Percentiles rank a stretch among this genome's conserved stretches.
Conservation (phyloP, 2,329 filamentous ascomycete species). For the Ophiognomonia clavigignenti-juglandacearum region DNA sequence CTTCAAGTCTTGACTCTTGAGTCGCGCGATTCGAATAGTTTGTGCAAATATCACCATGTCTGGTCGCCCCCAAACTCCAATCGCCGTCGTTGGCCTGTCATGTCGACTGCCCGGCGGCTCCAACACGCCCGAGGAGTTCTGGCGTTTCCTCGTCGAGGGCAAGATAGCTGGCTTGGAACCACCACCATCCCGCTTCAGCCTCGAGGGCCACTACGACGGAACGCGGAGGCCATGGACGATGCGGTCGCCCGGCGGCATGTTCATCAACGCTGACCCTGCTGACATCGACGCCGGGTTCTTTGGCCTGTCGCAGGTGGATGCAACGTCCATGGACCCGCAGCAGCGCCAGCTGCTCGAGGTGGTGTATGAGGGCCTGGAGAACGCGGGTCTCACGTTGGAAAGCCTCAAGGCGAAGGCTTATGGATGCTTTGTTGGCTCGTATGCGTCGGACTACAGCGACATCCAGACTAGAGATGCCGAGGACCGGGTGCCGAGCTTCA, state of each 20-base stretch:
- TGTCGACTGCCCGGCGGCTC: constrained; percentile 36
- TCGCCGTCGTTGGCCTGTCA: constrained; percentile 38
- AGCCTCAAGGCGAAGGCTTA: constrained; percentile 1
- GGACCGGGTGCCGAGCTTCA: constrained; percentile 20
- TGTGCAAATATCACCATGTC: too few species aligned
- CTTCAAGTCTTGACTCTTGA: too few species aligned
- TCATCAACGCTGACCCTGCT: constrained; percentile 21
- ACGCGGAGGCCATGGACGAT: constrained; percentile 31
- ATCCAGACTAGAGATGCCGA: constrained; percentile 25
- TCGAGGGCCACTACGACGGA: constrained; percentile 31
- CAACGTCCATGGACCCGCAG: constrained; percentile 19
- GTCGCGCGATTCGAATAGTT: too few species aligned
- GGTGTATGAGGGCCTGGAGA: constrained; percentile 19
- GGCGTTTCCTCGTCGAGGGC: constrained; percentile 30
- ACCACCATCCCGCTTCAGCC: constrained; percentile 27
- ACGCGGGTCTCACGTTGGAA: constrained; percentile 15
- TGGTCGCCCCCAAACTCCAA: too few species aligned
- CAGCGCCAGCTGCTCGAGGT: constrained; percentile 21
- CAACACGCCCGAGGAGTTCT: constrained; percentile 28
- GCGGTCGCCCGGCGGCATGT: constrained; percentile 13
- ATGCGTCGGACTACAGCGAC: constrained; percentile 28
- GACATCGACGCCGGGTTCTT: constrained; percentile 31
- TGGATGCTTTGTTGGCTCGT: constrained; percentile 10
- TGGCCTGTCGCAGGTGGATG: constrained; percentile 20
- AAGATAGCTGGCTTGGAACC: constrained; percentile 26